Evolutionary conservation across 2,329 filamentous ascomycete genomes (phyloP).

Genomic region (Stagonosporopsis rhizophila): DNA sequence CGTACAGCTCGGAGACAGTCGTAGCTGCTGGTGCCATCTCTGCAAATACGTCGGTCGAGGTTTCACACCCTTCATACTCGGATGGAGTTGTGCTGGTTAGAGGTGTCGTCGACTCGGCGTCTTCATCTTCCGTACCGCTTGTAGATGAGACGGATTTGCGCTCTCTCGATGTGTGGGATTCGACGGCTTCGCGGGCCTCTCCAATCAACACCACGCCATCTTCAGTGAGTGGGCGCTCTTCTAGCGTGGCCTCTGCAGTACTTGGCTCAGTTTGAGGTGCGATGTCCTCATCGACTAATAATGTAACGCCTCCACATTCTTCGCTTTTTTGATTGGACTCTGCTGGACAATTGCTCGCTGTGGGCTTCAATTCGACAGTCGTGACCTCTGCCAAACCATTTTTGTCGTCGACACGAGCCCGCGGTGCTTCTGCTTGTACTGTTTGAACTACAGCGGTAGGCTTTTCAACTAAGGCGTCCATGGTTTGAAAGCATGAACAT

Average conservation of each 20-base stretch:
- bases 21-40: background rate
- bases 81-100: conserved; percentile 23
- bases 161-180: background rate
- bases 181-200: background rate
- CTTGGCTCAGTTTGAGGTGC: background rate
- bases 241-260: background rate
- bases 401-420: background rate
- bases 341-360: background rate
- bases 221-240: background rate
- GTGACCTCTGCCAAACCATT: background rate
- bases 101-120: conserved; percentile 8
- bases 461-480: background rate
- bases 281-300: background rate
- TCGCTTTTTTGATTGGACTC: background rate
- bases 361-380: background rate
- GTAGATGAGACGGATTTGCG: conserved; percentile 7
- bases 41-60: background rate
- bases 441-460: background rate
- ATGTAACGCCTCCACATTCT: background rate
- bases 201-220: background rate
- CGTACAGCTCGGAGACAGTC: conserved; percentile 20
- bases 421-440: too few relatives aligned
- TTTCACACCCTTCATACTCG: conserved; percentile 7
- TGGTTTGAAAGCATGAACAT: background rate
- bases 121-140: conserved; percentile 9